These are phyloP conservation scores for Apiotrichum sp. DNA, from an alignment of 1,284 basidiomycete species.

Conservation along the genomic window DNA sequence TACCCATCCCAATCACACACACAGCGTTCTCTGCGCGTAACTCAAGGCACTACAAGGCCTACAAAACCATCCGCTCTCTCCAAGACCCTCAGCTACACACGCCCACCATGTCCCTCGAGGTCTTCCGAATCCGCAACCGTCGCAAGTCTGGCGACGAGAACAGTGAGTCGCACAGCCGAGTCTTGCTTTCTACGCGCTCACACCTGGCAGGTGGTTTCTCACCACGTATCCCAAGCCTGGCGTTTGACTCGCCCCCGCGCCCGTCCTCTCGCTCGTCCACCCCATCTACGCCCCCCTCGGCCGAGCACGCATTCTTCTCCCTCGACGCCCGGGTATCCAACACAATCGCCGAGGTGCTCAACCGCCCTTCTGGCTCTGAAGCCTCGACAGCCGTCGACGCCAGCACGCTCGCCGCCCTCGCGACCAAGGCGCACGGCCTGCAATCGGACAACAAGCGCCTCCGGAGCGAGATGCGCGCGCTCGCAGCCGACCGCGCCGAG, in stretches of 20 bases:
- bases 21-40: no score
- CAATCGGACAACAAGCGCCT: not conserved
- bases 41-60: no score
- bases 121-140: not conserved
- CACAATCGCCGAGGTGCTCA: not conserved
- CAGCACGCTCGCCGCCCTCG: not conserved
- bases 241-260: not conserved
- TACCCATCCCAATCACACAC: no score
- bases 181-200: not conserved
- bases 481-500: not conserved
- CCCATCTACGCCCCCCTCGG: not conserved
- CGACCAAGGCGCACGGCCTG: not conserved
- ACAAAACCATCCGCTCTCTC: no score
- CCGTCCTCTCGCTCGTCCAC: not conserved
- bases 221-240: not conserved
- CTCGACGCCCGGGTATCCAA: not conserved
- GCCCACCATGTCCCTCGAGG: not conserved
- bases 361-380: not conserved
- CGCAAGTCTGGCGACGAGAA: slow-evolving; percentile 1
- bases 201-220: not conserved
- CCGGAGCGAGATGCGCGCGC: not conserved
- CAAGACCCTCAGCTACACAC: no score
- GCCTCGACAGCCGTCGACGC: not conserved
- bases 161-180: not conserved
- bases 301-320: not conserved